Conservation (phyloP, 768 basidiomycete genomes). For the Guyanaporus albipodus region DNA sequence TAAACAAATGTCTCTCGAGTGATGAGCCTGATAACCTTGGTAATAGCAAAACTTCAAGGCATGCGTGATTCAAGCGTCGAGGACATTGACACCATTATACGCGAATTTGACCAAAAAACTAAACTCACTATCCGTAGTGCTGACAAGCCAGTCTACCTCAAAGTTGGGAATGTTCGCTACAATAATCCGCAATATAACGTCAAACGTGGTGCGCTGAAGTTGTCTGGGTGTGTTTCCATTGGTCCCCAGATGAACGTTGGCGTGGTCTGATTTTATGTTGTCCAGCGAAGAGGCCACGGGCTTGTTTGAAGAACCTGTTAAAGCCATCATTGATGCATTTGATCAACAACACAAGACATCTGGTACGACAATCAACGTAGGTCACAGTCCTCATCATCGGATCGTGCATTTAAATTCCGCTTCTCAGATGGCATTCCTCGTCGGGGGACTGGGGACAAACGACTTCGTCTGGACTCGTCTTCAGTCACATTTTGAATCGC, state of each 20-base stretch:
- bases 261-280: not conserved
- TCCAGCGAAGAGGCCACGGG: not conserved
- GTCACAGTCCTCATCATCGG: too few relatives aligned
- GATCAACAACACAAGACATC: not conserved
- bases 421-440: conserved; percentile 9
- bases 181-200: conserved; percentile 2
- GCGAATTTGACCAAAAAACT: conserved; percentile 8
- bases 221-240: conserved; percentile 4
- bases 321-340: not conserved
- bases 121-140: conserved; percentile 3
- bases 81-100: conserved; percentile 2
- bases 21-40: not conserved
- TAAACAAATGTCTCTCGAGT: not conserved
- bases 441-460: conserved; percentile 8
- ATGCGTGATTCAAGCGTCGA: not conserved
- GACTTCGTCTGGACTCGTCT: conserved; percentile 7
- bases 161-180: not conserved
- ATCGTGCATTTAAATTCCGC: too few relatives aligned
- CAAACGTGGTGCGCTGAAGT: conserved; percentile 1
- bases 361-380: not conserved
- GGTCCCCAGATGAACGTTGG: not conserved
- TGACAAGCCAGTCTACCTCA: not conserved
- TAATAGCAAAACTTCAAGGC: conserved; percentile 7
- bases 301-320: not conserved
- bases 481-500: conserved; percentile 1